Conservation (phyloP, 306 rosid genomes). For the Trifolium pratense region DNA sequence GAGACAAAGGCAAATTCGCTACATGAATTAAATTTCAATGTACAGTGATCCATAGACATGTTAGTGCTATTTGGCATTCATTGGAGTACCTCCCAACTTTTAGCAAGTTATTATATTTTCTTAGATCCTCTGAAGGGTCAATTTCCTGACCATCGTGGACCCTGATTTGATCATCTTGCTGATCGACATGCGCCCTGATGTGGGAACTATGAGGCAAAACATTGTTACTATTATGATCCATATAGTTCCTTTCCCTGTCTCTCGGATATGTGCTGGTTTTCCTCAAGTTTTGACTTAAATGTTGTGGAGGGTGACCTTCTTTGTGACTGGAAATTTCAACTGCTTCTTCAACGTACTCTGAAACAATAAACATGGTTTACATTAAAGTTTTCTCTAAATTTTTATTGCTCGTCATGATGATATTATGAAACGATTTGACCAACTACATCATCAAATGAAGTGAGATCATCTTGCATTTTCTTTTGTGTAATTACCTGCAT, state of each 20-base stretch:
- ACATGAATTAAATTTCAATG: slow-evolving; percentile 35
- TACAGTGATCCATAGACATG: slow-evolving; percentile 34
- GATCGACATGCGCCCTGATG: slow-evolving; percentile 48
- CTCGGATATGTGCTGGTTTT: slow-evolving; percentile 51
- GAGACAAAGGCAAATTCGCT: slow-evolving; percentile 16
- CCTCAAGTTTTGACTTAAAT: slow-evolving; percentile 48
- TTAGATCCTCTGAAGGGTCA: slow-evolving; percentile 56
- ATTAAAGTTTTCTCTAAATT: slow-evolving; percentile 36
- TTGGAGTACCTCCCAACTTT: slow-evolving; percentile 72
- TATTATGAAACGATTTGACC: slow-evolving; percentile 25
- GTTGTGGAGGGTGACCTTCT: slow-evolving; percentile 48
- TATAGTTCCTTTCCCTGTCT: slow-evolving; percentile 48
- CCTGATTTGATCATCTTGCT: slow-evolving; percentile 42
- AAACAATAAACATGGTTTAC: slow-evolving; percentile 47
- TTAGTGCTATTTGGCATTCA: slow-evolving; percentile 7
- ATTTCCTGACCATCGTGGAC: slow-evolving; percentile 47
- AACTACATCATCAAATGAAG: slow-evolving; percentile 29
- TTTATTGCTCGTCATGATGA: slow-evolving; percentile 31
- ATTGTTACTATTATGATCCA: slow-evolving; percentile 38
- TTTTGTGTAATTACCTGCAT: slow-evolving; percentile 58
- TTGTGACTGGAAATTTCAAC: slow-evolving; percentile 42
- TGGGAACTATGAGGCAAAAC: slow-evolving; percentile 50
- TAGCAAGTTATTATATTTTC: slow-evolving; percentile 65
- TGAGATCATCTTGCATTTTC: slow-evolving; percentile 33
- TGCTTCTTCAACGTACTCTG: slow-evolving; percentile 63